Base-by-base conservation (phyloP, 1,139 yeast species). In the Saccharomyces hybrid region DNA sequence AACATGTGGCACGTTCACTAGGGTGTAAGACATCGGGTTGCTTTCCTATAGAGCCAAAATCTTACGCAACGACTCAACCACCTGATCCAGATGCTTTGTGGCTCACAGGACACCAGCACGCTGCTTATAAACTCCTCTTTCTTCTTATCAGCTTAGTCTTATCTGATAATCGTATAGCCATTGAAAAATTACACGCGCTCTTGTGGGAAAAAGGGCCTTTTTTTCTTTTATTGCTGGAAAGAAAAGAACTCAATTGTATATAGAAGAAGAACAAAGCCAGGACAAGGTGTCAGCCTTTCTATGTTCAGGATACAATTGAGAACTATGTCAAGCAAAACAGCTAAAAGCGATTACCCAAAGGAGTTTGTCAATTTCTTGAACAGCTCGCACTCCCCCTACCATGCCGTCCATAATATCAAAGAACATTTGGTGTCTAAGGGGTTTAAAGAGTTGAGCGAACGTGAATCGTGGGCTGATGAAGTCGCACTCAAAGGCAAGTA, bases 331-430 rank as follows among this genome's bases (percentile, higher is more conserved):
- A 38, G n/a, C 44, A 38, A 38, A 38, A 16, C 24, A 38, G 8
- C 12, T 11, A 38, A 38, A 12, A 38, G 26, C 11, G 56, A 60
- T 51, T 67, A 66, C 52, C 67, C 71, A n/a, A 59, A 64, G 57
- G 84, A 84, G 55, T 88, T 91, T 66, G 75, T 91, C 54, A 78
- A 82, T 56, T 93, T 86, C 67, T 86, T 93, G 63, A 89, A 90
- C 71, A 78, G 79, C 2, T 86, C 96, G 0, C 98, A 97, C 29
- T 86, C 98, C 0, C 98, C 99, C 0, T 93, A 90, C 71, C 99
- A 93, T 71, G 97, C 93, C 1, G 96, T 91, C 2, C 78, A 81
- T 51, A 77, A 80, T 28, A 82, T 85, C 50, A 84, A 84, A 64
- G 64, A 72, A 16, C 72, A 77, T 54, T 76, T 93, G 47, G 53